A percentile compares a stretch with the other conserved stretches of the same genome.
phyloP scores from a whole-genome alignment of 2,329 filamentous ascomycete genomes.

The Cladosporium austrohemisphaericum region DNA sequence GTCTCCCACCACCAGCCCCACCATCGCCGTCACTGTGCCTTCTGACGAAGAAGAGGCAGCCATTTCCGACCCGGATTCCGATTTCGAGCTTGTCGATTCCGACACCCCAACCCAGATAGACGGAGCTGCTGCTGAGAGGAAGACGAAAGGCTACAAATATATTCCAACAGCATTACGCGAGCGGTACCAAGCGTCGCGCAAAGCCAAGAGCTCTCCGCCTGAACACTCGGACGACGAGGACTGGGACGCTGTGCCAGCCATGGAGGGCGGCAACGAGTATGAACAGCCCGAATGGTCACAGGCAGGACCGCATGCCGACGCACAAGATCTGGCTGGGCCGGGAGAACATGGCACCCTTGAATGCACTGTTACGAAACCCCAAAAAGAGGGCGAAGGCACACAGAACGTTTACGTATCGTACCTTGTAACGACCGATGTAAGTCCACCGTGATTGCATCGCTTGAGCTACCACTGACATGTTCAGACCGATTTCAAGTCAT shows the following conservation, averaged over 20 bases:
- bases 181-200: not conserved
- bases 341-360: slow-evolving; percentile 71
- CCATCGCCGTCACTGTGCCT: not conserved
- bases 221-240: not conserved
- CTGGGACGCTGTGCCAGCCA: slow-evolving; percentile 14
- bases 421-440: slow-evolving; percentile 81
- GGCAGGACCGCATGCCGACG: slow-evolving; percentile 49
- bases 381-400: slow-evolving; percentile 94
- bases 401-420: slow-evolving; percentile 98
- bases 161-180: not conserved
- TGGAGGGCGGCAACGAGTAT: slow-evolving; percentile 54
- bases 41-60: not conserved
- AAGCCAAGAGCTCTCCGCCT: not conserved
- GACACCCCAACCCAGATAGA: slow-evolving; percentile 5
- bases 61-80: slow-evolving; percentile 1
- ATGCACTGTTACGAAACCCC: slow-evolving; percentile 75
- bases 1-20: not conserved
- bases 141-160: not conserved
- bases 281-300: slow-evolving; percentile 72
- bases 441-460: not conserved
- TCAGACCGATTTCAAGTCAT: slow-evolving; percentile 90
- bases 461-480: not conserved
- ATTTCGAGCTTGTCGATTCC: slow-evolving; percentile 6
- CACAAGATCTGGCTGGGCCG: slow-evolving; percentile 59
- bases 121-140: not conserved